A percentile compares a stretch with the other conserved stretches of the same genome.
Evolutionary conservation across 306 rosid genomes (phyloP).

Genomic region (Fragaria nilgerrensis): DNA sequence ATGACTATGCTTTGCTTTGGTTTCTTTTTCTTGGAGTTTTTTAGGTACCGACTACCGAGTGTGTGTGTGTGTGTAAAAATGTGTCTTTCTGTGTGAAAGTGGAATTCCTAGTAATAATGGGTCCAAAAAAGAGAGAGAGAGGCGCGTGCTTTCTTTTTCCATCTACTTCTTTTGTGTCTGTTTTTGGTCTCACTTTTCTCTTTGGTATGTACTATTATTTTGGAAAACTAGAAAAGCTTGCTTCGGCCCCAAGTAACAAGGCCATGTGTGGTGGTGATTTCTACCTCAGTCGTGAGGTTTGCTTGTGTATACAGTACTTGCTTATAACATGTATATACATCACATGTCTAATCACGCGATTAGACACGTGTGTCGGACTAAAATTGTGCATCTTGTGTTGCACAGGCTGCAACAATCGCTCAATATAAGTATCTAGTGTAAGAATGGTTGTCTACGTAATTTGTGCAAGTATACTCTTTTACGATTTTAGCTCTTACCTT

Average conservation of each 20-base stretch:
- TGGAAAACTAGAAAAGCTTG: background rate
- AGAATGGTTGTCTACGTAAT: background rate
- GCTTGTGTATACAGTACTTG: background rate
- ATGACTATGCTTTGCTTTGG: background rate
- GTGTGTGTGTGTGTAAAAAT: background rate
- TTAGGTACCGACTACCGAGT: background rate
- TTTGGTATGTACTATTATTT: background rate
- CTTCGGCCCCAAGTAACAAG: slow-evolving; percentile 7
- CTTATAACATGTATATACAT: background rate
- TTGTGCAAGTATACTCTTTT: too few species aligned
- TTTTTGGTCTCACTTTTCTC: background rate
- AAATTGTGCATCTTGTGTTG: too few species aligned
- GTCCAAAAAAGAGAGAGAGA: background rate
- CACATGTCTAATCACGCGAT: background rate
- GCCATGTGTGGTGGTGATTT: background rate
- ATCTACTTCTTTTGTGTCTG: background rate
- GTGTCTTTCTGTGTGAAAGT: background rate
- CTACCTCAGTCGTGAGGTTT: background rate
- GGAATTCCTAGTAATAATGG: slow-evolving; percentile 24
- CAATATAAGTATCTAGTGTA: background rate
- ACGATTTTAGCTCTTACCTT: too few species aligned
- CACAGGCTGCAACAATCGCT: background rate
- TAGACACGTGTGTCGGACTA: too few species aligned
- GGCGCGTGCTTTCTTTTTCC: background rate
- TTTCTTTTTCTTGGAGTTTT: background rate